Evolutionary conservation across 2,329 filamentous ascomycete genomes (phyloP), one percentile per base, ranked within the genome.

Genomic region (Trichoderma semiorbis): DNA sequence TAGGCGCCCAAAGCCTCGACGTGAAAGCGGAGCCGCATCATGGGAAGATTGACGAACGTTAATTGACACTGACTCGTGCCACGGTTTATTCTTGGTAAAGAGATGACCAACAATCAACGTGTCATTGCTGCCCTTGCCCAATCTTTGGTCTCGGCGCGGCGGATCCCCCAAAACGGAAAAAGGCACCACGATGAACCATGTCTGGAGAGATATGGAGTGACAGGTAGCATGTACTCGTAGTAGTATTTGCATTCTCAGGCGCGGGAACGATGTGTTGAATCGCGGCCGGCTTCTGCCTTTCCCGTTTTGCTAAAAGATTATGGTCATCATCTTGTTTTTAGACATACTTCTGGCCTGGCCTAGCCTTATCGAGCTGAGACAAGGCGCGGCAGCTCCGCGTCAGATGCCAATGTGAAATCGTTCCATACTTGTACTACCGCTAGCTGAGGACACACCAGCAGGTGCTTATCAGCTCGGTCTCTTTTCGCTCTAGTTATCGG

Each of bases 391-490:
- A 28, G 64, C 50, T 30, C 64, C 64, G 64, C 53, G 30, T 30
- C 36, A 36, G 30, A 53, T 39, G 64, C 30, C 64, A 50, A 30
- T 57, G 30, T 53, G 28, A 26, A 26, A 26, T 47, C 30, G 62
- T 12, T 58, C 28, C n/a, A 30, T 60, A 21, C 24, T 57, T 55
- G 36, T 32, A 24, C 36, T 16, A 24, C 39, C 39, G 26, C 39
- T 28, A 65, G 39, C 43, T 53, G 47, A 53, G 11, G 47, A 24
- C 47, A 53, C 34, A 5, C 12, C 12, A 26, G 32, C 18, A 61
- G 21, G 53, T 55, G 67, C 67, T 62, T 61, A 61, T 70, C 57
- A 63, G 58, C 64, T 58, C 39, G 28, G 58, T 36, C 58, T 70
- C 14, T 28, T 39, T 62, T 62, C 39, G 55, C 18, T 39, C 43